Evolutionary conservation across 1,139 yeast genomes (phyloP), one percentile per base, ranked within the genome.

Genomic region (Suhomyces bokatorum): DNA sequence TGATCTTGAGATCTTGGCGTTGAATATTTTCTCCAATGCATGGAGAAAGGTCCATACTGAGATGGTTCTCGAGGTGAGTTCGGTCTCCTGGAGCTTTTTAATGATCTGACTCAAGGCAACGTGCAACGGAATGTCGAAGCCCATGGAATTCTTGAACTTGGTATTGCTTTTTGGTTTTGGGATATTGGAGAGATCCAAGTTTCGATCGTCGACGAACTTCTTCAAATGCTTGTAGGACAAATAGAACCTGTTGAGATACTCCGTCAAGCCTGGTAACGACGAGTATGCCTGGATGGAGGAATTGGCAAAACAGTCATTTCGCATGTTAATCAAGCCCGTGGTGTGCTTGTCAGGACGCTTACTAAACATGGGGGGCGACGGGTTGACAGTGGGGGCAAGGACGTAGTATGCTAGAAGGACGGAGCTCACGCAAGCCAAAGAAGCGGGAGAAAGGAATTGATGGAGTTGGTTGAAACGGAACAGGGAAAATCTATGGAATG

Each of bases 271-370:
- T 0, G 90, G 85, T 27, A 87, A 64, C 0, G 95, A 70, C 13
- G 89, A 82, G 49, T 91, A 77, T 0, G 97, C 95, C 62, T 91
- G 98, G 17, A 93, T 61, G 1, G 91, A 84, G n/a, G 95, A 81
- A 59, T 93, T 91, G 49, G 96, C 97, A 67, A 88, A 91, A 63
- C 98, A 91, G 61, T 90, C 97, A 56, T 88, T 88, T 48, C 93
- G 79, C 52, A 84, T 74, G 62, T 91, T 93, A 53, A 84, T 74
- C 38, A 91, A 70, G 3, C 97, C 97, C 0, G 95, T 88, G 13
- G 96, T 86, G 58, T 81, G 73, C 53, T 78, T 83, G 57, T 83
- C 95, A n/a, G 83, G 83, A 57, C 90, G 69, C 53, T 77, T 81
- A 35, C 74, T 59, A 48, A 74, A 73, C 79, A 74, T 74, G 16